Percentiles rank a stretch among this genome's conserved stretches.
phyloP scores from a whole-genome alignment of 164 flowering plant genomes.

The Kingdonia uniflora region DNA sequence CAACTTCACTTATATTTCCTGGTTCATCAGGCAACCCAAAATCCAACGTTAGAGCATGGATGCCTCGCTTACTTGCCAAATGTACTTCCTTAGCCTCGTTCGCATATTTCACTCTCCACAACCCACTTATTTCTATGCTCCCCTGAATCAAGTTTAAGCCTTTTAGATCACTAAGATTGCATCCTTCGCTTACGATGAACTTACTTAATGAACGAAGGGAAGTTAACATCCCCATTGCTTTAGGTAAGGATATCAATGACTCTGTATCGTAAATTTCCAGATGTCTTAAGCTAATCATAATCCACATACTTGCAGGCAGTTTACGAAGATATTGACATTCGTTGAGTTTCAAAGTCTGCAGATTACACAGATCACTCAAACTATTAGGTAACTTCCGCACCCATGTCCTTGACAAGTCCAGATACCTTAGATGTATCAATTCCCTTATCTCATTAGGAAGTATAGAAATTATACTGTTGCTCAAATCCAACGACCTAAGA shows the following conservation, averaged over 20 bases:
- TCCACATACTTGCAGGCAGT: background rate
- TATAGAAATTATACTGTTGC: no score
- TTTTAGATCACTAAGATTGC: background rate
- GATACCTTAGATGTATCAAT: background rate
- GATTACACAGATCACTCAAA: background rate
- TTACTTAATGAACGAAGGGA: background rate
- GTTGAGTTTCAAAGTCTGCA: constrained; percentile 3
- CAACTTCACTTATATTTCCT: no score
- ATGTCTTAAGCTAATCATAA: background rate
- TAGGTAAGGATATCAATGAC: background rate
- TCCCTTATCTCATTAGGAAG: background rate
- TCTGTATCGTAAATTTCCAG: background rate
- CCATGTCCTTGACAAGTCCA: background rate
- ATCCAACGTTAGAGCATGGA: no score
- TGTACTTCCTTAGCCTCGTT: background rate
- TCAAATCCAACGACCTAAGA: no score
- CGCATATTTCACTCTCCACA: background rate
- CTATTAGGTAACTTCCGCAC: no score
- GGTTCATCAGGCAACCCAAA: no score
- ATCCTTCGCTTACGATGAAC: background rate
- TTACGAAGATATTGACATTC: background rate
- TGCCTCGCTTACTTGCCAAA: background rate
- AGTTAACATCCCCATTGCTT: background rate
- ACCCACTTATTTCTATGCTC: background rate
- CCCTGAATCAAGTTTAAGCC: background rate